Evolutionary conservation across 805 yeast genomes (phyloP).

Genomic region (Yarrowia bubula): DNA sequence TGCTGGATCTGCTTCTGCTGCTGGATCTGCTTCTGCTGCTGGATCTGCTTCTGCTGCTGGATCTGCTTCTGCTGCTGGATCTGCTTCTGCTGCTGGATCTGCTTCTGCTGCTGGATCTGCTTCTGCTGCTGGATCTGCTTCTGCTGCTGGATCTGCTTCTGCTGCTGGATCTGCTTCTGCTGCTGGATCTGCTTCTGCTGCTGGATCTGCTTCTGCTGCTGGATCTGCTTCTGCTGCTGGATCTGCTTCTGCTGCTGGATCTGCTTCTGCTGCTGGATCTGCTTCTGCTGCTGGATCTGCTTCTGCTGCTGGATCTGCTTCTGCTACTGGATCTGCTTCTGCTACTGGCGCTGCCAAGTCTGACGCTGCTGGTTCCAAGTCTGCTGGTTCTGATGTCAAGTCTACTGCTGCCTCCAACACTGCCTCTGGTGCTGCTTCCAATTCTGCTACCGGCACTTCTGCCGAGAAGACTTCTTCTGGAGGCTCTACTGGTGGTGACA

Average conservation of each 20-base stretch:
- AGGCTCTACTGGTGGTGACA: too few relatives aligned
- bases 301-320: neutral
- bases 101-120: too few relatives aligned
- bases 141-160: neutral
- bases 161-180: neutral
- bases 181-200: neutral
- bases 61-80: neutral
- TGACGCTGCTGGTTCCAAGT: neutral
- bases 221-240: neutral
- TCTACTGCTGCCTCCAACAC: neutral
- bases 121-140: too few relatives aligned
- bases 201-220: neutral
- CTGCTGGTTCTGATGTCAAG: too few relatives aligned
- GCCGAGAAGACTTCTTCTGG: neutral
- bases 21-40: neutral
- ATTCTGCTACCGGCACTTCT: neutral
- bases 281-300: neutral
- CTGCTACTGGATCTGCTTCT: neutral
- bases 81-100: too few relatives aligned
- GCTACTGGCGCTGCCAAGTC: neutral
- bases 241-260: neutral
- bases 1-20: neutral
- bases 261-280: neutral
- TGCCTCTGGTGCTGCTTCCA: too few relatives aligned
- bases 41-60: neutral